Percentiles rank a stretch among this genome's conserved stretches.
phyloP scores from a whole-genome alignment of 371 early-diverging fungal species.

The Syncephalastrum monosporum region DNA sequence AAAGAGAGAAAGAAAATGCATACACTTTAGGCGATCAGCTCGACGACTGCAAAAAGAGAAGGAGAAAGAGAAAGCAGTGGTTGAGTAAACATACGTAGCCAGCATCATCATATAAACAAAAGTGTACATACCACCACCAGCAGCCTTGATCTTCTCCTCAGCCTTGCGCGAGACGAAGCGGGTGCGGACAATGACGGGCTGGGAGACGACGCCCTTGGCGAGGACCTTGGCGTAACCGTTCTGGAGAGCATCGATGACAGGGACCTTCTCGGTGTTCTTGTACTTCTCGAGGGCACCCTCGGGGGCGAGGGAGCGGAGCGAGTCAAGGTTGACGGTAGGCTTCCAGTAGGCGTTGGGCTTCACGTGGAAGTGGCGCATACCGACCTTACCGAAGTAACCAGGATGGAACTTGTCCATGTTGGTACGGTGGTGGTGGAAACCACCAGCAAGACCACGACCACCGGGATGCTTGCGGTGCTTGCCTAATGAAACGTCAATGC shows the following conservation, averaged over 20 bases:
- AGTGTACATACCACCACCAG: conserved; percentile 81
- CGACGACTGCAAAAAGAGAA: conserved; percentile 32
- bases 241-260: conserved; percentile 90
- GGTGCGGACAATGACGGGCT: conserved; percentile 98
- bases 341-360: conserved; percentile 91
- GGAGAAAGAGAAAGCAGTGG: not conserved
- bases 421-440: conserved; percentile 99
- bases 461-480: conserved; percentile 99
- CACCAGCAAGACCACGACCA: conserved; percentile 99
- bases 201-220: conserved; percentile 93
- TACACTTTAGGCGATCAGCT: conserved; percentile 48
- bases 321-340: conserved; percentile 92
- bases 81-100: not conserved
- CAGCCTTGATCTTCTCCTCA: conserved; percentile 98
- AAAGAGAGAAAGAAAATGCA: conserved; percentile 4
- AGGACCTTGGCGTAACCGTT: conserved; percentile 98
- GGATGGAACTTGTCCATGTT: conserved; percentile 99
- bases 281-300: conserved; percentile 88
- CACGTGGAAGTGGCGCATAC: conserved; percentile 99
- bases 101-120: not conserved
- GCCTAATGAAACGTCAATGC: conserved; percentile 45
- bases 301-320: conserved; percentile 93
- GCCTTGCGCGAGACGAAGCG: conserved; percentile 94
- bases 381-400: conserved; percentile 99
- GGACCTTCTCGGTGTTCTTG: conserved; percentile 88